Conservation (phyloP, 208 protist species). For the Acanthamoeba rhysodes region DNA sequence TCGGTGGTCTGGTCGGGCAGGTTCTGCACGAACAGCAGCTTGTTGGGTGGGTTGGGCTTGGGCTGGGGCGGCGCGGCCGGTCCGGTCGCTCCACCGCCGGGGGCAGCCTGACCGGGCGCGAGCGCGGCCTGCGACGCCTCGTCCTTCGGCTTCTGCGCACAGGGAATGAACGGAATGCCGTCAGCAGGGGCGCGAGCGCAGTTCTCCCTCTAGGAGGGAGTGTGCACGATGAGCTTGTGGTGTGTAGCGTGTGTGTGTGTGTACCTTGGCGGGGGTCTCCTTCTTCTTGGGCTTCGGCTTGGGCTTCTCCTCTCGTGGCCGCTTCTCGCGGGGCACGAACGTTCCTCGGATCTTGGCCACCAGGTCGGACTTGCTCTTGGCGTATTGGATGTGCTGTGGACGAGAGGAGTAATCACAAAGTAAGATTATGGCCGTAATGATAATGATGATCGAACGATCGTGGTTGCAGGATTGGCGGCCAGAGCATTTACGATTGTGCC, state of each 20-base stretch:
- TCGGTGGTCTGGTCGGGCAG: slow-evolving; percentile 85
- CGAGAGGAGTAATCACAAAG: background rate
- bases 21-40: slow-evolving; percentile 90
- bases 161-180: background rate
- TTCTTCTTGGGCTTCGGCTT: slow-evolving; percentile 77
- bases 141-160: slow-evolving; percentile 38
- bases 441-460: background rate
- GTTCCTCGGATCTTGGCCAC: slow-evolving; percentile 87
- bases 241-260: background rate
- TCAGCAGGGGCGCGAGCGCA: no score
- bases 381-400: slow-evolving; percentile 82
- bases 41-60: slow-evolving; percentile 83
- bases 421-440: no score
- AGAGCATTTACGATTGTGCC: background rate
- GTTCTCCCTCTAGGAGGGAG: no score
- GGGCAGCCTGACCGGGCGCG: background rate
- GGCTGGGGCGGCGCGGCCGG: slow-evolving; percentile 60
- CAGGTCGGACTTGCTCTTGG: slow-evolving; percentile 87
- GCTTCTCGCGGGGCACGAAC: slow-evolving; percentile 79
- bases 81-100: background rate
- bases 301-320: slow-evolving; percentile 78
- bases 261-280: slow-evolving; percentile 34
- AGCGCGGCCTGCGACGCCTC: background rate
- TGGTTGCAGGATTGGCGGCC: background rate
- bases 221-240: background rate